Conservation (phyloP, 805 yeast genomes). For the Candida nitratophila region DNA sequence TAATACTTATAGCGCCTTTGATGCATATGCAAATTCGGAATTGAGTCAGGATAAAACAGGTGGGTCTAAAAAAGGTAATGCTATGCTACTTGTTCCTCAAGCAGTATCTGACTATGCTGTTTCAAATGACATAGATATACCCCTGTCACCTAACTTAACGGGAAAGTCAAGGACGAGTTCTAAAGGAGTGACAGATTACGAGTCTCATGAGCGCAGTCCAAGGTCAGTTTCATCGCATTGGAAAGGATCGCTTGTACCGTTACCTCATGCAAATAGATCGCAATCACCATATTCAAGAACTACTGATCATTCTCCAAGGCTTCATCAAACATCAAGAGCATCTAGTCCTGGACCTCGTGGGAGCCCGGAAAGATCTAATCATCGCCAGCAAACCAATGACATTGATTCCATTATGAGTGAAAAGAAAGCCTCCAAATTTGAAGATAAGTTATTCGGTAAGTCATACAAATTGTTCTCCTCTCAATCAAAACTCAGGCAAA, state of each 20-base stretch:
- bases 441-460: slow-evolving; percentile 31
- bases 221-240: too few species aligned
- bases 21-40: neutral
- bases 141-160: neutral
- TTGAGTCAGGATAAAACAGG: neutral
- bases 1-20: neutral
- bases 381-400: too few species aligned
- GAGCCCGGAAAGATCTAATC: neutral
- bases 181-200: neutral
- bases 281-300: neutral
- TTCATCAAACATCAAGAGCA: too few species aligned
- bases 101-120: too few species aligned
- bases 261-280: neutral
- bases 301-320: neutral
- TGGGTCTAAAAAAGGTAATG: neutral
- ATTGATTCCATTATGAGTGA: too few species aligned
- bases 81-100: neutral
- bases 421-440: neutral
- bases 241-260: too few species aligned
- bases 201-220: too few species aligned
- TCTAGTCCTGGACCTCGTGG: neutral
- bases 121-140: too few species aligned
- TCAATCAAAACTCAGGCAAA: slow-evolving; percentile 26
- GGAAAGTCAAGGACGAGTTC: neutral
- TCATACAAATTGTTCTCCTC: slow-evolving; percentile 36